Evolutionary conservation across 257 asterid genomes (phyloP).

Genomic region (Solanum virginianum): DNA sequence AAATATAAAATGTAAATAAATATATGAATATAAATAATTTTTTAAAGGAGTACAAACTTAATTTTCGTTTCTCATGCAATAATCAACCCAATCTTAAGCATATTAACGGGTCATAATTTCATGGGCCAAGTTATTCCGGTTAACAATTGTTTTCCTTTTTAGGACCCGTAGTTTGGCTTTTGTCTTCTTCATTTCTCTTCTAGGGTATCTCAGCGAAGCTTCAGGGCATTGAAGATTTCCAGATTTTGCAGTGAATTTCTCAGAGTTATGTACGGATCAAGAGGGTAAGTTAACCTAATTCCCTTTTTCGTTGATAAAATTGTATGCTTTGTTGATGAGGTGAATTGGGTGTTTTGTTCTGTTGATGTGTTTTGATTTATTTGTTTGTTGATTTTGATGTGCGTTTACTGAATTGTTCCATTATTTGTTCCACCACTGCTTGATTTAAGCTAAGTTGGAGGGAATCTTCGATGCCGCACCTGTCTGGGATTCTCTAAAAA

Average conservation of each 20-base stretch:
- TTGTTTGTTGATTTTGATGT: neutral
- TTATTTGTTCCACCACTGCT: neutral
- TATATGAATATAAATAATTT: too few relatives aligned
- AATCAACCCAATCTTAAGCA: neutral
- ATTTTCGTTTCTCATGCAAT: neutral
- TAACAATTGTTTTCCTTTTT: neutral
- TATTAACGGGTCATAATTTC: neutral
- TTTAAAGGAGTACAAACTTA: too few relatives aligned
- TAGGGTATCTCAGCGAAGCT: neutral
- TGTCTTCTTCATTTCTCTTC: neutral
- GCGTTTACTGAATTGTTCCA: neutral
- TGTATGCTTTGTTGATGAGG: neutral
- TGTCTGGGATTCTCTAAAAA: too few relatives aligned
- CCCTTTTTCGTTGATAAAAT: neutral
- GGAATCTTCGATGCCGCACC: too few relatives aligned
- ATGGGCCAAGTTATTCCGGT: neutral
- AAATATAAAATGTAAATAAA: accelerated
- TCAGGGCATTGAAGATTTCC: neutral
- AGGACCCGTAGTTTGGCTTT: neutral
- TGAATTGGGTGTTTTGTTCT: neutral
- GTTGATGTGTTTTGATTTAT: neutral
- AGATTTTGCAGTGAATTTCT: neutral
- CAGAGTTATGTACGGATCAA: neutral
- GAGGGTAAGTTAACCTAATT: neutral
- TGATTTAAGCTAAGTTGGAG: neutral